Percentiles rank a stretch among this genome's conserved stretches.
These are phyloP conservation scores for Beauveria brongniartii DNA, from an alignment of 2,329 filamentous ascomycete genomes.

Conservation along the genomic window DNA sequence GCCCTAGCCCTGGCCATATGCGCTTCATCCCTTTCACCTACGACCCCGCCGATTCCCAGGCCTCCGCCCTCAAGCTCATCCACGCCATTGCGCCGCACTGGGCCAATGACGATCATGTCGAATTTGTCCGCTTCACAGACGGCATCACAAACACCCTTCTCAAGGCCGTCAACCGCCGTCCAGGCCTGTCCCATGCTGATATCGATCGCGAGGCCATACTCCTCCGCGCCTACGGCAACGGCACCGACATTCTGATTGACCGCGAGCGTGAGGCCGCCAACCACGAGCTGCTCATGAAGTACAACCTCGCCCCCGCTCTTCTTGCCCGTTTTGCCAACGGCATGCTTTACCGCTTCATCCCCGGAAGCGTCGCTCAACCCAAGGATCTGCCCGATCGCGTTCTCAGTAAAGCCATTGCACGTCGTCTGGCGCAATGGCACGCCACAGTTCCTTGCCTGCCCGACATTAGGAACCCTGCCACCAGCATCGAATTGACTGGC, in stretches of 20 bases:
- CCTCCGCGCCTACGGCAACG: slow-evolving; percentile 86
- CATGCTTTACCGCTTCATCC: slow-evolving; percentile 87
- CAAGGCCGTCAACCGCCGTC: slow-evolving; percentile 62
- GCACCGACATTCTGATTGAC: slow-evolving; percentile 92
- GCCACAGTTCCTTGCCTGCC: slow-evolving; percentile 56
- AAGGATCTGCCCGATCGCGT: slow-evolving; percentile 68
- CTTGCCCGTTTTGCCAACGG: slow-evolving; percentile 93
- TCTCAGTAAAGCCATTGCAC: slow-evolving; percentile 77
- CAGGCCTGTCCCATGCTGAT: slow-evolving; percentile 60
- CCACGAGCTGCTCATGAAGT: slow-evolving; percentile 78
- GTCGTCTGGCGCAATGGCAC: slow-evolving; percentile 87
- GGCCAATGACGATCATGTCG: slow-evolving; percentile 66
- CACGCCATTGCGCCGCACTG: slow-evolving; percentile 76
- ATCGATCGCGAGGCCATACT: slow-evolving; percentile 80
- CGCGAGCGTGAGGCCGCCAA: slow-evolving; percentile 73
- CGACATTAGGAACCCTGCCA: slow-evolving; percentile 20
- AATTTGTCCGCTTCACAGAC: slow-evolving; percentile 89
- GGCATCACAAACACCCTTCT: slow-evolving; percentile 94
- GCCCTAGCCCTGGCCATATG: slow-evolving; percentile 34
- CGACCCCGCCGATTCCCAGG: slow-evolving; percentile 66
- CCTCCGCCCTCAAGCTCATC: slow-evolving; percentile 72
- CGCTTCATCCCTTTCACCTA: slow-evolving; percentile 69
- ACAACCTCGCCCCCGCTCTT: slow-evolving; percentile 76
- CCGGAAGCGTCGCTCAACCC: slow-evolving; percentile 70
- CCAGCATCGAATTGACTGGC: slow-evolving; percentile 19